A percentile compares a stretch with the other conserved stretches of the same genome.
Evolutionary conservation across 2,329 filamentous ascomycete species (phyloP).

Genomic region (Hypoxylon sp.): DNA sequence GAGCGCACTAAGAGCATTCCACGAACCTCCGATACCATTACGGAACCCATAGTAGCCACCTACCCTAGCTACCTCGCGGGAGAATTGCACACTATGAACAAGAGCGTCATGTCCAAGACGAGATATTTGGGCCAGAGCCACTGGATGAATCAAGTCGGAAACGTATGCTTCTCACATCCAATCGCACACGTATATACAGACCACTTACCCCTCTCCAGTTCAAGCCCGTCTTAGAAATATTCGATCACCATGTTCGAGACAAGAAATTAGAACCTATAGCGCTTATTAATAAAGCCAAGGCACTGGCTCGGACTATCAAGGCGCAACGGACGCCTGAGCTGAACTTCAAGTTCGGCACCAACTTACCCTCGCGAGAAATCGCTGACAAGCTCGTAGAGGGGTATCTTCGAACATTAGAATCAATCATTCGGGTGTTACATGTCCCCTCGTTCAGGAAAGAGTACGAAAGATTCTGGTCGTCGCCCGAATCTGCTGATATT

Average conservation of each 20-base stretch:
- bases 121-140: conserved; percentile 66
- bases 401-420: conserved; percentile 71
- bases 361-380: conserved; percentile 58
- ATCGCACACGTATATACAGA: neutral
- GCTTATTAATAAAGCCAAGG: conserved; percentile 59
- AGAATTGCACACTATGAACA: conserved; percentile 49
- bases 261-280: conserved; percentile 53
- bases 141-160: conserved; percentile 63
- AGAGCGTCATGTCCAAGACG: conserved; percentile 59
- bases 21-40: conserved; percentile 13
- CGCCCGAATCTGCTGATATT: conserved; percentile 57
- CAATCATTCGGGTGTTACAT: conserved; percentile 70
- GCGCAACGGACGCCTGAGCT: conserved; percentile 57
- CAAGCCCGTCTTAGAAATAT: conserved; percentile 47
- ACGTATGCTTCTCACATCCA: conserved; percentile 54
- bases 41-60: conserved; percentile 38
- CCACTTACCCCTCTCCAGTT: conserved; percentile 42
- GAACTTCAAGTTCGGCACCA: conserved; percentile 57
- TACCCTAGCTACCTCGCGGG: conserved; percentile 44
- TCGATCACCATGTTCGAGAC: conserved; percentile 46
- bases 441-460: conserved; percentile 69
- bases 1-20: conserved; percentile 14
- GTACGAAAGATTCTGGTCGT: conserved; percentile 66
- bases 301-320: conserved; percentile 60
- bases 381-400: conserved; percentile 66